These are phyloP conservation scores for Rhytidiadelphus loreus DNA, from an alignment of 225 moss, liverwort and hornwort species.

Conservation along the genomic window DNA sequence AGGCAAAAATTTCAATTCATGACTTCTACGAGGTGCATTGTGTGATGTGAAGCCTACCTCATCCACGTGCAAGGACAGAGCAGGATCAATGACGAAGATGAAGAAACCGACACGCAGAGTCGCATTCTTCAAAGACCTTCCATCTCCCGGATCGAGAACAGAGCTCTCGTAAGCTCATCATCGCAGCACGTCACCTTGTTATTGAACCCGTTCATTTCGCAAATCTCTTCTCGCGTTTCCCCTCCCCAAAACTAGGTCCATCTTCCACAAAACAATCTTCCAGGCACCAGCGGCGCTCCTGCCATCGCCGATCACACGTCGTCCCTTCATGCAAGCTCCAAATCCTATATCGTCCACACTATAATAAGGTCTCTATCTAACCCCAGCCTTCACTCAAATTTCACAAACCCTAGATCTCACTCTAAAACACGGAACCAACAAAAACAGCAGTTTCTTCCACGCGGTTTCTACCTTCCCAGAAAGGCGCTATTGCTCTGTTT, in stretches of 20 bases:
- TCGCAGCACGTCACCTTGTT: neutral
- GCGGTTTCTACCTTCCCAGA: neutral
- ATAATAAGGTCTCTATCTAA: neutral
- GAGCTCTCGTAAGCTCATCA: constrained; percentile 1
- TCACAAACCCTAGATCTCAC: constrained; percentile 23
- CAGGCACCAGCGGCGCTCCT: neutral
- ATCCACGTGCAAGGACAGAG: neutral
- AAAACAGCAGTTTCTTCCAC: neutral
- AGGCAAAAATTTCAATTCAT: neutral
- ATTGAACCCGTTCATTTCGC: neutral
- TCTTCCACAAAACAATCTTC: neutral
- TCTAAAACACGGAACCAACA: neutral
- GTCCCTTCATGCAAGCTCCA: neutral
- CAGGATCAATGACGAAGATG: neutral
- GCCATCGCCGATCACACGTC: neutral
- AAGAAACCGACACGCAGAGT: neutral
- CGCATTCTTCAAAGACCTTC: constrained; percentile 1
- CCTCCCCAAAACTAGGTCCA: neutral
- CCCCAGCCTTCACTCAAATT: neutral
- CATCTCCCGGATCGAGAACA: neutral
- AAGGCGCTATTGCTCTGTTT: neutral
- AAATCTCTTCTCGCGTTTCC: neutral
- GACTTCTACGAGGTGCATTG: neutral
- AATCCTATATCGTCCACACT: neutral
- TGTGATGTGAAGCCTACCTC: neutral